Base-by-base conservation (phyloP, 371 early-diverging fungal genomes). In the Mortierella sp. region DNA sequence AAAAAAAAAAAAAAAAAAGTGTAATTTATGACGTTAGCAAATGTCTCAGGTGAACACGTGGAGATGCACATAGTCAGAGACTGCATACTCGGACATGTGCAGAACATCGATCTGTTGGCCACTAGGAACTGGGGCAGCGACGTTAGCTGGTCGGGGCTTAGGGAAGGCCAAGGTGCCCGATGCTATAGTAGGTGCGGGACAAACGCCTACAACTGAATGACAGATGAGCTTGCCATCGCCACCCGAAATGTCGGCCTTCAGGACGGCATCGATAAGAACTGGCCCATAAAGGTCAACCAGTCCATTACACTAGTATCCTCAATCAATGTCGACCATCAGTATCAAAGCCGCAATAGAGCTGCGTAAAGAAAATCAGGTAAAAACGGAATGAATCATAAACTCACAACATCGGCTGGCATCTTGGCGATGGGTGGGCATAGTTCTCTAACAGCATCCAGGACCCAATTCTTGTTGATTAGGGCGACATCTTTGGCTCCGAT, bases 31-130 rank as follows among this genome's bases (percentile, higher is more conserved):
- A 11, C 17, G 4, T 39, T 17, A 27, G 27, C 17, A 43, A 43
- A n/a, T n/a, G n/a, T n/a, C n/a, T n/a, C n/a, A n/a, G n/a, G n/a
- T n/a, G n/a, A n/a, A n/a, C n/a, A n/a, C n/a, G n/a, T n/a, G n/a
- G n/a, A n/a, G n/a, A n/a, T n/a, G n/a, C n/a, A n/a, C n/a, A n/a
- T n/a, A n/a, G n/a, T n/a, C n/a, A n/a, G n/a, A n/a, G n/a, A n/a
- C n/a, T 12, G n/a, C 72, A 57, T 72, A 72, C 72, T 89, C 89
- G 42, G 87, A 86, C 28, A 89, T 56, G 21, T 89, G 89, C 12
- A 88, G 62, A 3, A 87, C 82, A 34, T 80, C 83, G n/a, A 87
- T 65, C 27, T 65, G 80, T 21, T 78, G 50, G 21, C 79, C 80
- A 9, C 78, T 79, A 7, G 79, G 76, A 32, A 78, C 37, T 4